Evolutionary conservation across 2,329 filamentous ascomycete genomes (phyloP).

Genomic region (Xylaria sp.): DNA sequence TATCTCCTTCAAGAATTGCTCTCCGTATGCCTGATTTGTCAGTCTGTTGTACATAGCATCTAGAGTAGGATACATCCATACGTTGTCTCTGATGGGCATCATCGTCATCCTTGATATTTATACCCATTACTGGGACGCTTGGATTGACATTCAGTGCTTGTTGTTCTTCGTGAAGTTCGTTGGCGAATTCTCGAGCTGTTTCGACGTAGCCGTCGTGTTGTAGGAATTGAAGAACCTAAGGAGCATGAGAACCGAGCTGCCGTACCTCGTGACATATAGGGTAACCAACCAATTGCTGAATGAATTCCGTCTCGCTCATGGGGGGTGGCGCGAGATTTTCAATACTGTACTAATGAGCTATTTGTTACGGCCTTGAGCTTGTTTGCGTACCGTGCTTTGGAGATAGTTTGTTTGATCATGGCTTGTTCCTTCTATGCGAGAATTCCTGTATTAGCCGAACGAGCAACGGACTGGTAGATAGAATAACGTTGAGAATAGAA

Average conservation of each 20-base stretch:
- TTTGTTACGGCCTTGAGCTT: slow-evolving; percentile 10
- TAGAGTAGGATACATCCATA: slow-evolving; percentile 49
- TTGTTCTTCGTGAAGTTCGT: slow-evolving; percentile 78
- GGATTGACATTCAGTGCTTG: slow-evolving; percentile 68
- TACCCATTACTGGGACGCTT: slow-evolving; percentile 56
- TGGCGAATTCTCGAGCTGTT: slow-evolving; percentile 84
- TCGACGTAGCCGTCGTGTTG: slow-evolving; percentile 96
- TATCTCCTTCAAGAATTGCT: slow-evolving; percentile 88
- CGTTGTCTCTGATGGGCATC: slow-evolving; percentile 87
- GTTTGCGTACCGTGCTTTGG: slow-evolving; percentile 47
- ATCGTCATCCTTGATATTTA: slow-evolving; percentile 78
- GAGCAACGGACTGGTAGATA: neutral
- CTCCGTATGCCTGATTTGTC: slow-evolving; percentile 74
- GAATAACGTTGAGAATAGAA: neutral
- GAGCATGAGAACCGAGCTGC: slow-evolving; percentile 21
- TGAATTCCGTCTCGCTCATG: slow-evolving; percentile 75
- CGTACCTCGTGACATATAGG: neutral
- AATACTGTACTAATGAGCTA: slow-evolving; percentile 49
- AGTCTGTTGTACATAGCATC: slow-evolving; percentile 8
- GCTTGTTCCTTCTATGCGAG: slow-evolving; percentile 61
- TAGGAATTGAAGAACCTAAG: slow-evolving; percentile 78
- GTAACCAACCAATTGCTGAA: slow-evolving; percentile 73
- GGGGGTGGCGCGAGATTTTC: slow-evolving; percentile 62
- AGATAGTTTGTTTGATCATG: slow-evolving; percentile 66
- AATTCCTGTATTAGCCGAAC: neutral